phyloP scores from a whole-genome alignment of 2,329 filamentous ascomycete genomes.

The Cryphonectria naterciae region DNA sequence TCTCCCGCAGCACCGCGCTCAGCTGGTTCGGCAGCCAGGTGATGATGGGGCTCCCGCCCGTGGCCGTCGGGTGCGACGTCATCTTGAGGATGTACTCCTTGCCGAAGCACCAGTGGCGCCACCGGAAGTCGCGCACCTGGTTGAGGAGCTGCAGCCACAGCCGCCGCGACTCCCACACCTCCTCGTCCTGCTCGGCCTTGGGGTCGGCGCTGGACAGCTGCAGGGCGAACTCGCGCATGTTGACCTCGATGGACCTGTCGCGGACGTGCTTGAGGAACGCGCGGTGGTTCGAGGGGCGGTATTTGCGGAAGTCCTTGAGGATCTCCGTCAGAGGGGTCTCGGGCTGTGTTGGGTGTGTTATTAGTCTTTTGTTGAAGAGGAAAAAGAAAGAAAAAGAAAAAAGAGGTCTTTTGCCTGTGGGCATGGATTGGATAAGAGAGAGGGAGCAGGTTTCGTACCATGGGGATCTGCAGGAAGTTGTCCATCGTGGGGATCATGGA shows the following conservation, averaged over 20 bases:
- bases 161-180: conserved; percentile 58
- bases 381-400: not conserved
- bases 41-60: conserved; percentile 80
- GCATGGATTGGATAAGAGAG: not conserved
- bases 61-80: conserved; percentile 76
- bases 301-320: conserved; percentile 84
- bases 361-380: not conserved
- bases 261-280: conserved; percentile 78
- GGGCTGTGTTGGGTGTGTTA: conserved; percentile 46
- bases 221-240: conserved; percentile 64
- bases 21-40: conserved; percentile 86
- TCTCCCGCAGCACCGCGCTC: conserved; percentile 72
- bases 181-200: conserved; percentile 39
- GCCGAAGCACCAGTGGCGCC: conserved; percentile 85
- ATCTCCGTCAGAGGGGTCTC: conserved; percentile 87
- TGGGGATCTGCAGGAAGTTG: conserved; percentile 81
- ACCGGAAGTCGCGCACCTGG: conserved; percentile 80
- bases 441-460: conserved; percentile 47
- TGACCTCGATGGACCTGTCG: conserved; percentile 50
- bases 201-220: conserved; percentile 32
- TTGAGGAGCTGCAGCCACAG: conserved; percentile 70
- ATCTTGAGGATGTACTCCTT: conserved; percentile 83
- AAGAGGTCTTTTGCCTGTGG: not conserved
- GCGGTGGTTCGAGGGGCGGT: conserved; percentile 86
- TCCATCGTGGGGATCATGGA: conserved; percentile 91